A percentile compares a stretch with the other conserved stretches of the same genome.
phyloP scores from a whole-genome alignment of 495 filamentous ascomycete species.

The Podospora bellae-mahoneyi region DNA sequence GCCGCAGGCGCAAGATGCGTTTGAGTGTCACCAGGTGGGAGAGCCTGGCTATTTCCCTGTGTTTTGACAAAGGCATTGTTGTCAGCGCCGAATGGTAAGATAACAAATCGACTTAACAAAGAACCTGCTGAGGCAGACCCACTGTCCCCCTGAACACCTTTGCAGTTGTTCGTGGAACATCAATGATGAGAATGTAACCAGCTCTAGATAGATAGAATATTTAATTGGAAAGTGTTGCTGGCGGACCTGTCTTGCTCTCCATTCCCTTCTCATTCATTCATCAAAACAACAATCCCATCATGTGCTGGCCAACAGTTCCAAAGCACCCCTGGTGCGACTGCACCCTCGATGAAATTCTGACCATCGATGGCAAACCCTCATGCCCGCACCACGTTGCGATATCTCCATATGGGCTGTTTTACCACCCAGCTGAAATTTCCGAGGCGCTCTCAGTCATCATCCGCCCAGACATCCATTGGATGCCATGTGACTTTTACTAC shows the following conservation, averaged over 20 bases:
- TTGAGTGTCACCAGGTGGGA: no score
- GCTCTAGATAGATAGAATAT: no score
- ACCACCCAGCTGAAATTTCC: neutral
- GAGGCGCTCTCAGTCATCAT: neutral
- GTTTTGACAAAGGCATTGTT: neutral
- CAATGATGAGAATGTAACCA: neutral
- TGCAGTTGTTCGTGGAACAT: neutral
- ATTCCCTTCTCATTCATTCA: no score
- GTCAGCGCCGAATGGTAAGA: neutral
- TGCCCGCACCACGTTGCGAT: slow-evolving; percentile 16
- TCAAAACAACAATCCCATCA: neutral
- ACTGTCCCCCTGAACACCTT: neutral
- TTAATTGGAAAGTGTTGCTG: no score
- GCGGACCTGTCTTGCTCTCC: no score
- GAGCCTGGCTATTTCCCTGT: no score
- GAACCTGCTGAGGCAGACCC: no score
- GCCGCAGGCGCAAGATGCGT: no score
- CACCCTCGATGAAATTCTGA: neutral
- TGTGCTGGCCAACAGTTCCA: slow-evolving; percentile 13
- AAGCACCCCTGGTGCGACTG: slow-evolving; percentile 19
- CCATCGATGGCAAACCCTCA: neutral
- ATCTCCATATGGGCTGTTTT: neutral
- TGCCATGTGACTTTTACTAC: neutral
- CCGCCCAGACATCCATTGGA: neutral
- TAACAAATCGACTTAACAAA: no score